Conservation (phyloP, 306 rosid species). For the Cucurbita moschata region DNA sequence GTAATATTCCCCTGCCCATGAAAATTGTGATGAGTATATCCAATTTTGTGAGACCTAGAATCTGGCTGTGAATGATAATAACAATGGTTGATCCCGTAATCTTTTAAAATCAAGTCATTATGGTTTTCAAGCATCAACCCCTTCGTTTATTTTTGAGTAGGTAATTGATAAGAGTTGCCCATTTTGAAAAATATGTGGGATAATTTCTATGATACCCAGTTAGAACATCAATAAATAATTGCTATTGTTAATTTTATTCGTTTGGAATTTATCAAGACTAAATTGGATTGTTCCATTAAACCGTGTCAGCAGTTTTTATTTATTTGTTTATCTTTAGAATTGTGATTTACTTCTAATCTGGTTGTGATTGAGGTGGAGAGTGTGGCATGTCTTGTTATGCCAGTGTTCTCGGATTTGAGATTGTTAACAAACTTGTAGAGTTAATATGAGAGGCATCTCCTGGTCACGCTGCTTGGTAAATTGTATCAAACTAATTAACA, state of each 20-base stretch:
- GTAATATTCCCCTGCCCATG: not conserved
- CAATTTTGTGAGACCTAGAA: not conserved
- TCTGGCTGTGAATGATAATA: not conserved
- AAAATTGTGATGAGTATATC: not conserved
- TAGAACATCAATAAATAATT: not conserved
- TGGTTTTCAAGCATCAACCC: not conserved
- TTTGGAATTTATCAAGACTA: not conserved
- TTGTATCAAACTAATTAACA: slow-evolving; percentile 13
- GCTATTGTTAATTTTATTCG: not conserved
- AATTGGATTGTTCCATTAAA: not conserved
- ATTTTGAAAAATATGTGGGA: not conserved
- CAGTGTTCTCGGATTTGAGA: not conserved
- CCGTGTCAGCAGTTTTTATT: not conserved
- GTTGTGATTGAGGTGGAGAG: not conserved
- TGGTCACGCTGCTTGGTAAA: not conserved
- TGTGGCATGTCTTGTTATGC: not conserved
- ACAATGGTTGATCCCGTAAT: not conserved
- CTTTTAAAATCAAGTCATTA: not conserved
- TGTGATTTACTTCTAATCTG: not conserved
- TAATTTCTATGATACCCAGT: not conserved
- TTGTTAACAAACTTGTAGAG: not conserved
- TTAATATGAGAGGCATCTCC: not conserved
- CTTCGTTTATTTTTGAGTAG: not conserved
- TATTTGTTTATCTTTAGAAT: not conserved
- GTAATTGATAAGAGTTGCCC: not conserved